These are phyloP conservation scores for Chaetomiaceae sp. DNA, from an alignment of 2,329 filamentous ascomycete genomes.

Conservation along the genomic window DNA sequence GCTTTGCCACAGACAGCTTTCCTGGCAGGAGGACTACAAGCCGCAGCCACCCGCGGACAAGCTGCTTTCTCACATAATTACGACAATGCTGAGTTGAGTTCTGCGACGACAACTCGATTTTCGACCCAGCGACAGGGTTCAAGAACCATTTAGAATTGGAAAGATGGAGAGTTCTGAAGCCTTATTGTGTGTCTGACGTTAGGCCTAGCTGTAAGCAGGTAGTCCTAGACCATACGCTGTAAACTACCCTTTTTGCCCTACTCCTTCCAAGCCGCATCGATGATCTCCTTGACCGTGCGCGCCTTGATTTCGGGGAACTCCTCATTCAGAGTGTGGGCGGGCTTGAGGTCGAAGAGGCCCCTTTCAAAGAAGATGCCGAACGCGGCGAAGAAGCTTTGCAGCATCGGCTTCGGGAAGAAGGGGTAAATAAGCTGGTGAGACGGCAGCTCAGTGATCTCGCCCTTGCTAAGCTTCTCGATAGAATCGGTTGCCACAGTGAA, in stretches of 20 bases:
- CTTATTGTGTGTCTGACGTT: no score
- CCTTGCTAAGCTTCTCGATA: slow-evolving; percentile 31
- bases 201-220: no score
- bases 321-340: slow-evolving; percentile 25
- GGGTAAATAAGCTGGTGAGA: slow-evolving; percentile 23
- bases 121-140: no score
- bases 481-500: slow-evolving; percentile 33
- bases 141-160: no score
- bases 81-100: neutral
- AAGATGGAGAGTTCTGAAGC: no score
- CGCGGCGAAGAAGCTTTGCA: slow-evolving; percentile 22
- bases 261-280: slow-evolving; percentile 21
- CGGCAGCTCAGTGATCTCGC: slow-evolving; percentile 34
- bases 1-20: neutral
- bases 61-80: neutral
- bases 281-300: slow-evolving; percentile 24
- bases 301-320: slow-evolving; percentile 29
- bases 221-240: no score
- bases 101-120: no score
- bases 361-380: slow-evolving; percentile 26
- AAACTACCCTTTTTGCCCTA: no score
- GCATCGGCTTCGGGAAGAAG: slow-evolving; percentile 26
- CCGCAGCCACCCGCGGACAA: neutral
- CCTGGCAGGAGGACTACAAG: neutral
- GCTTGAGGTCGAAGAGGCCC: slow-evolving; percentile 20